These are phyloP conservation scores for Clarireedia paspali DNA, from an alignment of 2,329 filamentous ascomycete species.

Conservation along the genomic window DNA sequence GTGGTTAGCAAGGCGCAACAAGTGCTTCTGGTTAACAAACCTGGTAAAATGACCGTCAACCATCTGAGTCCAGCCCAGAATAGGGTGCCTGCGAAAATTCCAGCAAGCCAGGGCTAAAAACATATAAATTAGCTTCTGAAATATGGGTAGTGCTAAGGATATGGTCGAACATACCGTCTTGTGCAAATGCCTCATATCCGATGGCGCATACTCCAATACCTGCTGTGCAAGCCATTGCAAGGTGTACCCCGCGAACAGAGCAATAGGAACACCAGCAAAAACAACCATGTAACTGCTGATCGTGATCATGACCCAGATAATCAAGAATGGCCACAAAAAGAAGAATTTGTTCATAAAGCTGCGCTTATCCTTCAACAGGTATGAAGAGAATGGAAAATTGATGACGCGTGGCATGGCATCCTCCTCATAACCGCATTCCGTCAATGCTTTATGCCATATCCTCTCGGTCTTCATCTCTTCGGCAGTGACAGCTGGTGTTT, in stretches of 20 bases:
- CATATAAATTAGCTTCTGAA: neutral
- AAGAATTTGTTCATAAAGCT: constrained; percentile 77
- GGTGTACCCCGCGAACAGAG: constrained; percentile 56
- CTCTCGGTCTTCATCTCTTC: constrained; percentile 80
- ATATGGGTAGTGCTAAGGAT: neutral
- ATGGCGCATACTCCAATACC: constrained; percentile 72
- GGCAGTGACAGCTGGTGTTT: constrained; percentile 80
- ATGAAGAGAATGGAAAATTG: constrained; percentile 65
- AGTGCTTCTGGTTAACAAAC: constrained; percentile 36
- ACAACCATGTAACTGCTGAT: constrained; percentile 68
- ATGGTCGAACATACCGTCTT: constrained; percentile 57
- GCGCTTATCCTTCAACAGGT: constrained; percentile 68
- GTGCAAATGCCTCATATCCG: constrained; percentile 84
- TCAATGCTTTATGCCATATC: constrained; percentile 75
- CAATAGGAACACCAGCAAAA: constrained; percentile 67
- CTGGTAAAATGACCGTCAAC: constrained; percentile 64
- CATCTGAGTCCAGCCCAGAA: constrained; percentile 76
- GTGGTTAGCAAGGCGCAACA: constrained; percentile 27
- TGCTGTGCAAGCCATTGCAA: constrained; percentile 74
- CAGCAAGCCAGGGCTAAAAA: constrained; percentile 78
- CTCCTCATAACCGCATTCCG: constrained; percentile 75
- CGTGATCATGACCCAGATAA: constrained; percentile 64
- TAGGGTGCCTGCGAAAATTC: constrained; percentile 82
- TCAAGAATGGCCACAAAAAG: constrained; percentile 79
- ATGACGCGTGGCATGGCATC: constrained; percentile 64